Evolutionary conservation across 805 yeast genomes (phyloP).

Genomic region (Wickerhamiella lipophila): DNA sequence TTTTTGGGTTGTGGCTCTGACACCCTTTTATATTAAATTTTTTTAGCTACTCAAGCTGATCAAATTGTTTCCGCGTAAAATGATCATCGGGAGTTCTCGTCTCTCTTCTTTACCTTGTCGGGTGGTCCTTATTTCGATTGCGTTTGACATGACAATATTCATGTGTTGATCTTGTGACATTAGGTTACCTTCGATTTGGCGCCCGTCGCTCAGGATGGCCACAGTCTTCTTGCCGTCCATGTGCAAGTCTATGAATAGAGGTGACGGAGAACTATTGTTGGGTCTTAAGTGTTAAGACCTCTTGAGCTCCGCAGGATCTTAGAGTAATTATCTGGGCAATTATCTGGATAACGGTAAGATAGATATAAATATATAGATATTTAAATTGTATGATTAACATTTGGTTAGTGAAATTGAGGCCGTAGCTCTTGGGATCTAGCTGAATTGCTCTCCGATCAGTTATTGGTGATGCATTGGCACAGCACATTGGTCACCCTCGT

Average conservation of each 20-base stretch:
- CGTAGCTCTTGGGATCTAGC: too few relatives aligned
- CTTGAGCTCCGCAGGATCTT: too few relatives aligned
- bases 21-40: too few relatives aligned
- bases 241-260: background rate
- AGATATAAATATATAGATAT: too few relatives aligned
- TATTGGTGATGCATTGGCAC: too few relatives aligned
- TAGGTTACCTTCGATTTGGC: constrained; percentile 65
- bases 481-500: too few relatives aligned
- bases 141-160: constrained; percentile 72
- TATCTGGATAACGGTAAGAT: too few relatives aligned
- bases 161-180: constrained; percentile 78
- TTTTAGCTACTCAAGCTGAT: constrained; percentile 33
- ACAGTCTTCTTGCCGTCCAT: background rate
- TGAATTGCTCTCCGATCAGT: too few relatives aligned
- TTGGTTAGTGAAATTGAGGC: too few relatives aligned
- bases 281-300: background rate
- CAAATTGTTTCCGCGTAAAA: constrained; percentile 79
- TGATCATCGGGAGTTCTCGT: constrained; percentile 65
- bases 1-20: too few relatives aligned
- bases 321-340: too few relatives aligned
- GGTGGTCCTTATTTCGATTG: constrained; percentile 71
- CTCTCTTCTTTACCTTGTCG: constrained; percentile 57
- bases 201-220: constrained; percentile 48
- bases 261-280: background rate
- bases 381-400: too few relatives aligned